Base-by-base conservation (phyloP, 2,329 filamentous ascomycete genomes). In the Pseudogymnoascus sp. region DNA sequence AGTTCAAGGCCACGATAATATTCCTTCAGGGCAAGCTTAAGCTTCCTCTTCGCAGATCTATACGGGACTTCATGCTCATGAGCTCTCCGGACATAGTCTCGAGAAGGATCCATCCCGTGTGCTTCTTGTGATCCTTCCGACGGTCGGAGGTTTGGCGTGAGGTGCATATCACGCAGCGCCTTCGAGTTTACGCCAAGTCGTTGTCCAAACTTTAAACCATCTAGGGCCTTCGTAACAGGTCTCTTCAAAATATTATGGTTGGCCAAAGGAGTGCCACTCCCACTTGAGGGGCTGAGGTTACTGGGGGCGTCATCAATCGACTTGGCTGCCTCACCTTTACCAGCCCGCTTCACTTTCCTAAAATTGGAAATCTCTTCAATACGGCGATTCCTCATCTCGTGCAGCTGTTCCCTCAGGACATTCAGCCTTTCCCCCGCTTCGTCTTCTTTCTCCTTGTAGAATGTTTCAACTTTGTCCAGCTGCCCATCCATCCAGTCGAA, bases 1-100 rank as follows among this genome's bases (percentile, higher is more conserved):
- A 97, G 79, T 73, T 99, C 95, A 13, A 99, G 81, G 0, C 90
- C 89, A 19, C 93, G 88, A 74, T 99, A 97, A 74, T 92, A 96
- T 74, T 97, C 95, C 71, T 96, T 90, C 60, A 97, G 76, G 0
- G 95, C 95, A 59, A 91, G 78, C 76, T 97, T 97, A 63, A 99
- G 81, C 77, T 97, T 96, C 65, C 89, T 83, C 77, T 96, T 97
- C 1, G 95, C 95, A 1, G 87, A 87, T 26, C 90, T 84, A 76
- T 97, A 96, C 0, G 93, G 84, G 0, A 97, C 89, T 40, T 86
- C 84, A 33, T 88, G 79, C 40, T 80, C 69, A 40, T 78, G 75
- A 61, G 77, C 71, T 19, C 77, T 76, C 17, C 79, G 77, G 57
- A 79, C 74, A 67, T 83, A 84, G 68, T 85, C 82, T 64, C 78